Evolutionary conservation across 805 yeast species (phyloP), one percentile per base, ranked within the genome.

Genomic region (Cyberlindnera saturnus): DNA sequence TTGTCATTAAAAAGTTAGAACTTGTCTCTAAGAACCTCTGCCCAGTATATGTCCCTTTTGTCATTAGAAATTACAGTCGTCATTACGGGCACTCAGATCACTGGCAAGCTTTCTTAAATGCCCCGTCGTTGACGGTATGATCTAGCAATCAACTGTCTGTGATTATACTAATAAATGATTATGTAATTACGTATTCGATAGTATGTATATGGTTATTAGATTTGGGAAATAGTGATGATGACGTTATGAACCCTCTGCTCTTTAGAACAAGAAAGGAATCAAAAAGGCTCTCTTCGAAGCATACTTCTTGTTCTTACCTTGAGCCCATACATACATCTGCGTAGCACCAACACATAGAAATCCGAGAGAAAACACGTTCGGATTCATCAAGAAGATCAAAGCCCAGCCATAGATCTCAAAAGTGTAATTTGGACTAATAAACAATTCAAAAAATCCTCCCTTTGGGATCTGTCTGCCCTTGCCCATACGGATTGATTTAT

Each of bases 241-340:
- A 17, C 16, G 14, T 3, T 13, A 23, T 34, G 7, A 7, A 17
- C 9, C 13, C 15, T 14, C 17, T 5, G 5, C 35, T 7, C 10
- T 20, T 61, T 62, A 88, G 45, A 79, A 70, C 29, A 90, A 52
- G 55, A 64, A 87, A 19, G 99, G 99, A 53, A 93, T 68, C 64
- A 81, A 70, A 49, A 86, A 83, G 60, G 88, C 82, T 66, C 89
- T 82, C 16, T 39, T 45, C 56, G 79, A 78, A 57, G 91, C 91
- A 63, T 91, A 93, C 50, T 79, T 77, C 55, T 69, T 71, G 66
- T 91, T 95, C 63, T 88, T 90, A 70, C 87, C 82, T 45, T 77
- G 73, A 18, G 98, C 97, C 97, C 98, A 91, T 42, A 78, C 53
- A 68, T 76, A 82, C 98, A 93, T 91, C 62, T 93, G 96, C 34